Percentiles rank a stretch among this genome's conserved stretches.
Evolutionary conservation across 352 stramenopile species (phyloP).

Genomic region (Globisporangium nodosum): DNA sequence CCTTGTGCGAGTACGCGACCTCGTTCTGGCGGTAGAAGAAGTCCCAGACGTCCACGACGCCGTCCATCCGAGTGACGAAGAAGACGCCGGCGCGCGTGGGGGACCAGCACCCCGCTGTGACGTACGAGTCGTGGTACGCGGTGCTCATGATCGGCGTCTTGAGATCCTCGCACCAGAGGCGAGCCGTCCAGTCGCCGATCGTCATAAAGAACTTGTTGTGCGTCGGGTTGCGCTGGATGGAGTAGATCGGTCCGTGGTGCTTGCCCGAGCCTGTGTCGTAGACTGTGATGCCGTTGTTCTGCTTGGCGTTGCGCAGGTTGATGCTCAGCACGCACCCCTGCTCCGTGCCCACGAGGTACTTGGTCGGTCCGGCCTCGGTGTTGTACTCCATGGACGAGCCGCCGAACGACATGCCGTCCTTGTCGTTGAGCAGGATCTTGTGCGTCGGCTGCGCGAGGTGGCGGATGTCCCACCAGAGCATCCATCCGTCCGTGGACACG

Average conservation of each 20-base stretch:
- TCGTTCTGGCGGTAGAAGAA: constrained; percentile 97
- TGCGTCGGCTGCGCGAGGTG: constrained; percentile 82
- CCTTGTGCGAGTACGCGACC: constrained; percentile 96
- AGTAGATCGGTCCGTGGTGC: constrained; percentile 94
- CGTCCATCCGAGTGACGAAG: constrained; percentile 96
- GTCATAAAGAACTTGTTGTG: constrained; percentile 98
- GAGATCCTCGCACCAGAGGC: constrained; percentile 95
- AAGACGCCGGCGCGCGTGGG: constrained; percentile 95
- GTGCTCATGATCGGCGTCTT: constrained; percentile 98
- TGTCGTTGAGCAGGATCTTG: constrained; percentile 68
- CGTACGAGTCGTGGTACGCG: constrained; percentile 94
- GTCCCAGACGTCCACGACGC: constrained; percentile 97
- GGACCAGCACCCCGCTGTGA: constrained; percentile 96
- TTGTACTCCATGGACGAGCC: constrained; percentile 96
- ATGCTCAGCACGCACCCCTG: constrained; percentile 94
- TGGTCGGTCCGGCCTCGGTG: constrained; percentile 93
- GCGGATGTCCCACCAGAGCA: constrained; percentile 90
- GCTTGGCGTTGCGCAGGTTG: constrained; percentile 95
- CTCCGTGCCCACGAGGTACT: constrained; percentile 97
- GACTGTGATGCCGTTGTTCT: constrained; percentile 96
- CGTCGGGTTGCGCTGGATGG: constrained; percentile 95
- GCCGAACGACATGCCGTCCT: constrained; percentile 86
- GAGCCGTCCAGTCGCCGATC: constrained; percentile 95
- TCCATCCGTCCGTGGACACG: constrained; percentile 94
- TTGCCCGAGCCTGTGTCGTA: constrained; percentile 93